Base-by-base conservation (phyloP, 1,139 yeast genomes). In the Yamadazyma jaroonii region DNA sequence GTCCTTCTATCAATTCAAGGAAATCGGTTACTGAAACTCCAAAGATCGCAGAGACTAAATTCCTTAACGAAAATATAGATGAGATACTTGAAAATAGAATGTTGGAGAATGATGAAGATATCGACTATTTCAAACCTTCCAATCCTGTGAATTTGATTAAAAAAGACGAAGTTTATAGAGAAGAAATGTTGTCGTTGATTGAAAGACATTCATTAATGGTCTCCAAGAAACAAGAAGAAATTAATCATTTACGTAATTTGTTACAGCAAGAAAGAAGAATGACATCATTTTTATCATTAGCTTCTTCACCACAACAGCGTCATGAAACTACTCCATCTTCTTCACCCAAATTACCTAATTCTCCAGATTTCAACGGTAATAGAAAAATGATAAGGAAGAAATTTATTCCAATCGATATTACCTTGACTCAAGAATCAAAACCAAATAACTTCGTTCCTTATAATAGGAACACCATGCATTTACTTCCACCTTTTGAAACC, bases 191-290 rank as follows among this genome's bases (percentile, higher is more conserved):
- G 36, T 37, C 53, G 15, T 45, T 62, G 25, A 51, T 60, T 17
- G 53, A 59, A 31, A 53, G 54, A 9, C 67, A 61, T 39, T 48
- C 53, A 12, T 42, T 47, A 6, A 50, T 58, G 44, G 48, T 60
- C 11, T 46, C 44, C 25, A 57, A 53, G 38, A 67, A 64, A 40
- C 57, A 59, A 43, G 50, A 52, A 8, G 66, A 63, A 38, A 63
- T 63, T 15, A 37, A 47, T 7, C 54, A 56, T 32, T 49, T 64
- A 30, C 59, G 53, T 33, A 37, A 47, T 6, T 51, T 63, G 26
- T 48, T 63, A 29, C 37, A 42, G 12, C 52, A 57, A 33, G 67
- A 62, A 43, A 48, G 56, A 26, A 45, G 46, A 31, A 32, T 47
- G n/a, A 53, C 52, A 31, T 37, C 40, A 10, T 38, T 37, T 25